Percentiles rank a stretch among this genome's conserved stretches.
Conservation (phyloP, 2,329 filamentous ascomycete genomes). For the Beauveria scarabaeidicola region DNA sequence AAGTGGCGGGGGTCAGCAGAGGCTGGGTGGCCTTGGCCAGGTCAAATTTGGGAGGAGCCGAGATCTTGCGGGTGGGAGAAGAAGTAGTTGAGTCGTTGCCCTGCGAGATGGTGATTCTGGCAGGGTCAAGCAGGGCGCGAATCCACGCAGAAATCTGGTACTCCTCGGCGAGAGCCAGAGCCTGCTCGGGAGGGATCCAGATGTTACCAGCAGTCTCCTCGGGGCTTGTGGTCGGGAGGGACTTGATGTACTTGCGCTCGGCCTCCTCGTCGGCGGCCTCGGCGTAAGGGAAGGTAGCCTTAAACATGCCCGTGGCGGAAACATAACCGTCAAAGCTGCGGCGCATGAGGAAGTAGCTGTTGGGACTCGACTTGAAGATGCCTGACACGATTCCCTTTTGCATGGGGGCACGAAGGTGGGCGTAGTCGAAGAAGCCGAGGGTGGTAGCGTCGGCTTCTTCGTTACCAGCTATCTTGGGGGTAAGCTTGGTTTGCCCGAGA, state of each 20-base stretch:
- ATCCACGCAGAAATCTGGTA: constrained; percentile 86
- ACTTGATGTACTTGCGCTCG: constrained; percentile 80
- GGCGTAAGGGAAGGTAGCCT: constrained; percentile 77
- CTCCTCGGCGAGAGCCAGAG: constrained; percentile 74
- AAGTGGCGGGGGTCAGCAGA: constrained; percentile 40
- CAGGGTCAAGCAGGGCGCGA: constrained; percentile 80
- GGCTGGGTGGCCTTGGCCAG: constrained; percentile 35
- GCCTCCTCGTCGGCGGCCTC: constrained; percentile 61
- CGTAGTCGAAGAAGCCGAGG: constrained; percentile 87
- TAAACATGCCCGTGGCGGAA: constrained; percentile 87
- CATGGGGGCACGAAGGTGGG: constrained; percentile 83
- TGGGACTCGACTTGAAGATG: constrained; percentile 82
- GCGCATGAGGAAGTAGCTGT: constrained; percentile 95
- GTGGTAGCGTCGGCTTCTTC: constrained; percentile 65
- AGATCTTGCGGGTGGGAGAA: constrained; percentile 61
- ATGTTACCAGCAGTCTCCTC: constrained; percentile 96
- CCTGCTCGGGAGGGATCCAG: constrained; percentile 81
- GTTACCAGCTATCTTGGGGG: constrained; percentile 69
- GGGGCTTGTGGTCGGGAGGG: constrained; percentile 66
- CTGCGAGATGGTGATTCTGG: constrained; percentile 53
- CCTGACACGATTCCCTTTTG: constrained; percentile 87
- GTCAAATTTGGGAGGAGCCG: constrained; percentile 73
- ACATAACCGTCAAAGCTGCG: constrained; percentile 78
- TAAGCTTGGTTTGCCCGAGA: constrained; percentile 85
- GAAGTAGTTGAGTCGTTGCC: constrained; percentile 37